A percentile compares a stretch with the other conserved stretches of the same genome.
Evolutionary conservation across 345 rosid genomes (phyloP).

Genomic region (Carallia pectinifolia): DNA sequence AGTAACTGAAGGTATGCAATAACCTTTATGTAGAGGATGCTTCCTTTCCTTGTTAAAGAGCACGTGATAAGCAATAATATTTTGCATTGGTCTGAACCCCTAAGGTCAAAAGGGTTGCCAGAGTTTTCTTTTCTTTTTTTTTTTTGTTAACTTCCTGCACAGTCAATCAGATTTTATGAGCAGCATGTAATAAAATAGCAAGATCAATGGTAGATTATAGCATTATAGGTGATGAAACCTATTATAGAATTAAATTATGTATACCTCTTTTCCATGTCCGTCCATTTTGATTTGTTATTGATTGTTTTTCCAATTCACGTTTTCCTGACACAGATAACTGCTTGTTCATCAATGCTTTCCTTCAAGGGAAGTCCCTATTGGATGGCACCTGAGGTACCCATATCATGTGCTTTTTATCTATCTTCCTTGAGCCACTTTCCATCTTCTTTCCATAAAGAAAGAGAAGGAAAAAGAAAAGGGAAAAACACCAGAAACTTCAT

Average conservation of each 20-base stretch:
- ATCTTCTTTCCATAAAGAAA: too few relatives aligned
- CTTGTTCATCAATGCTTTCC: constrained; percentile 82
- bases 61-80: too few relatives aligned
- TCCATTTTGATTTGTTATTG: constrained; percentile 10
- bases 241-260: not conserved
- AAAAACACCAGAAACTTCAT: not conserved
- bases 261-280: not conserved
- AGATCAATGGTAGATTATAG: too few relatives aligned
- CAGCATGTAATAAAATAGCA: too few relatives aligned
- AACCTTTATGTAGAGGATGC: too few relatives aligned
- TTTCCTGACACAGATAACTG: constrained; percentile 53
- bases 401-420: not conserved
- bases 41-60: too few relatives aligned
- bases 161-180: not conserved
- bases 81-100: too few relatives aligned
- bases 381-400: constrained; percentile 98
- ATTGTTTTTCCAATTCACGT: constrained; percentile 17
- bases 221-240: not conserved
- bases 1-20: too few relatives aligned
- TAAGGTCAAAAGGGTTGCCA: not conserved
- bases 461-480: not conserved
- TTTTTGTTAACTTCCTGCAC: not conserved
- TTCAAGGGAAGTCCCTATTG: constrained; percentile 99
- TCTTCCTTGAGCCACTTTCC: not conserved
- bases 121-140: not conserved